A percentile compares a stretch with the other conserved stretches of the same genome.
Conservation (phyloP, 192 early-diverging fungal species). For the Coemansia sp. region DNA sequence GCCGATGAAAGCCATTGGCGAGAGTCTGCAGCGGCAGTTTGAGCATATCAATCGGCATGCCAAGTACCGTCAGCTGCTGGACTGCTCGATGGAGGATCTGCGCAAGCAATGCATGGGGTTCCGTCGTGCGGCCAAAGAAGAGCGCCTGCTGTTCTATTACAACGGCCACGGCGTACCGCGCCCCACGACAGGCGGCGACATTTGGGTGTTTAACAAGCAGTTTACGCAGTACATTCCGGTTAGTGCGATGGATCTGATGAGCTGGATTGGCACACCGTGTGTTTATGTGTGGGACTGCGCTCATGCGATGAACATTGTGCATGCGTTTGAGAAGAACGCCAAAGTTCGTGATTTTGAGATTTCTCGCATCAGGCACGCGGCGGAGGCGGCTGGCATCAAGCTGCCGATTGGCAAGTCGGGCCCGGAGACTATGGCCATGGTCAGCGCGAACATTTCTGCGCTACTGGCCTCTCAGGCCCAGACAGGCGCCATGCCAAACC, state of each 20-base stretch:
- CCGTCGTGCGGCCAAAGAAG: constrained; percentile 85
- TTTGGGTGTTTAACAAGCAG: constrained; percentile 98
- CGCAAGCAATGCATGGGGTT: constrained; percentile 85
- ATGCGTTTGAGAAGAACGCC: constrained; percentile 86
- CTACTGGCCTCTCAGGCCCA: constrained; percentile 21
- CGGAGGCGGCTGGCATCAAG: constrained; percentile 36
- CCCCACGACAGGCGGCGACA: constrained; percentile 90
- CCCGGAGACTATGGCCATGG: constrained; percentile 18
- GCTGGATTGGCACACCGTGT: constrained; percentile 91
- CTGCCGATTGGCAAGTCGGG: constrained; percentile 22
- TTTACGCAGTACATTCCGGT: constrained; percentile 99
- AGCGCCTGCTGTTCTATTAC: constrained; percentile 95
- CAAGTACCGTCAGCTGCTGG: constrained; percentile 77
- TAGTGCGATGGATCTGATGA: constrained; percentile 85
- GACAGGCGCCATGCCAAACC: not conserved
- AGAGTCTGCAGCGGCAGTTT: constrained; percentile 90
- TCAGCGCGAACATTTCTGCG: constrained; percentile 25
- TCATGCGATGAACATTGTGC: constrained; percentile 85
- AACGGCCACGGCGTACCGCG: constrained; percentile 98
- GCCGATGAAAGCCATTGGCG: constrained; percentile 64
- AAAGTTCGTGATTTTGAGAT: constrained; percentile 79
- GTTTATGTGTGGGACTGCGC: constrained; percentile 98
- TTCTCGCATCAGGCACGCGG: constrained; percentile 38
- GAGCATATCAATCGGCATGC: constrained; percentile 85
- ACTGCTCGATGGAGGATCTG: constrained; percentile 91